These are phyloP conservation scores for Linderniella brevidens DNA, from an alignment of 257 asterid genomes.

Conservation along the genomic window DNA sequence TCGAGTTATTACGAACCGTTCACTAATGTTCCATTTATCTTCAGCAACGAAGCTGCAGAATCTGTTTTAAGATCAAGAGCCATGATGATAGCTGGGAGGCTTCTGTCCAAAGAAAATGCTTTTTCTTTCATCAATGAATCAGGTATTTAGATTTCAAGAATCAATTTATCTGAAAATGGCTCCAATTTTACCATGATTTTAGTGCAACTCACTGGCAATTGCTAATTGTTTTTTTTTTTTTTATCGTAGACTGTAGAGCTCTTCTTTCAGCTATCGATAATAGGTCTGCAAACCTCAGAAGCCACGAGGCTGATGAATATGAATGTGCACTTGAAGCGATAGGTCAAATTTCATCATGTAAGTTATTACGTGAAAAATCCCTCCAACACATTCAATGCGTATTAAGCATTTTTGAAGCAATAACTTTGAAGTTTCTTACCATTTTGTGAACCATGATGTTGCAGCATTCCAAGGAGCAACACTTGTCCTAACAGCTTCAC, in stretches of 20 bases:
- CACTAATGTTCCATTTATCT: slow-evolving; percentile 8
- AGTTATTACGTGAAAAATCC: slow-evolving; percentile 24
- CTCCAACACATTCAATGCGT: background rate
- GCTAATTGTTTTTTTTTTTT: slow-evolving; percentile 12
- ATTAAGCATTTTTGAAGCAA: background rate
- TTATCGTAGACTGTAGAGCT: slow-evolving; percentile 34
- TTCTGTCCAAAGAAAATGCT: slow-evolving; percentile 68
- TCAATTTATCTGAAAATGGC: background rate
- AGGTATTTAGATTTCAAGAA: background rate
- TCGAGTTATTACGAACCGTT: slow-evolving; percentile 3
- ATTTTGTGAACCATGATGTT: slow-evolving; percentile 11
- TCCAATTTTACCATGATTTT: slow-evolving; percentile 3
- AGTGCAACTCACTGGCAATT: background rate
- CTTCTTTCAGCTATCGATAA: slow-evolving; percentile 54
- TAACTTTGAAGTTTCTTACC: too few species aligned
- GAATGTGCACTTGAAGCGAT: slow-evolving; percentile 93
- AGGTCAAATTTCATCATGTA: slow-evolving; percentile 87
- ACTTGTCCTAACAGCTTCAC: slow-evolving; percentile 39
- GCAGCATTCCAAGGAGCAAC: slow-evolving; percentile 78
- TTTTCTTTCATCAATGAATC: slow-evolving; percentile 50
- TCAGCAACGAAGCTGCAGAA: slow-evolving; percentile 56
- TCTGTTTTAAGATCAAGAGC: slow-evolving; percentile 80
- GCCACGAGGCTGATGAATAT: slow-evolving; percentile 62
- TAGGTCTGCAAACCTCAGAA: slow-evolving; percentile 46
- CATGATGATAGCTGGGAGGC: slow-evolving; percentile 84